Conservation (phyloP, 495 filamentous ascomycete species). For the Aspergillus baeticus region DNA sequence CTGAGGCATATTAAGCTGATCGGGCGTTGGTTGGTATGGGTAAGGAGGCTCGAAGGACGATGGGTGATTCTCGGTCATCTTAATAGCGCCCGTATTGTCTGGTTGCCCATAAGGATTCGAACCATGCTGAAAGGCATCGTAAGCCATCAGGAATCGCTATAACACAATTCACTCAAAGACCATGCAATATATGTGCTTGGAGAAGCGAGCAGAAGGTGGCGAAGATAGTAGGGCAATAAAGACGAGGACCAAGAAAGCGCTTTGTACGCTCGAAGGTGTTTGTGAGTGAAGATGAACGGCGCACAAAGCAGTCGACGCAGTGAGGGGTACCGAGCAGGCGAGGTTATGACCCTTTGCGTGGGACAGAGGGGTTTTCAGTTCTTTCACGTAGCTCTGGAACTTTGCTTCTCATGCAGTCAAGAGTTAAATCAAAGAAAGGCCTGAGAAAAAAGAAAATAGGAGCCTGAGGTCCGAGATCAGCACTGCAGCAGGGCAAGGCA, state of each 20-base stretch:
- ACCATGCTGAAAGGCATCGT: constrained; percentile 37
- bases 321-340: constrained; percentile 8
- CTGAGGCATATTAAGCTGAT: constrained; percentile 44
- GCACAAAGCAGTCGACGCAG: background rate
- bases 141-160: constrained; percentile 34
- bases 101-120: constrained; percentile 27
- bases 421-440: background rate
- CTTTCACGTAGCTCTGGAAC: background rate
- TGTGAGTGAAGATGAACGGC: constrained; percentile 2
- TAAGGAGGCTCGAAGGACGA: constrained; percentile 32
- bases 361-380: background rate
- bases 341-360: constrained; percentile 3
- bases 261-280: background rate
- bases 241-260: background rate
- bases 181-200: background rate
- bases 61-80: constrained; percentile 23
- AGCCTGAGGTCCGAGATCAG: constrained; percentile 9
- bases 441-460: background rate
- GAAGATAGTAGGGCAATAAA: constrained; percentile 1
- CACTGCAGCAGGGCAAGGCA: constrained; percentile 6
- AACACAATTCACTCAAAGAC: constrained; percentile 7
- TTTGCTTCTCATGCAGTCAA: background rate
- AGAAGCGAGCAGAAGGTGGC: background rate
- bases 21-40: constrained; percentile 33
- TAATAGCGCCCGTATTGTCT: constrained; percentile 24